Base-by-base conservation (phyloP, 805 yeast species). In the Ogataea pignaliae region DNA sequence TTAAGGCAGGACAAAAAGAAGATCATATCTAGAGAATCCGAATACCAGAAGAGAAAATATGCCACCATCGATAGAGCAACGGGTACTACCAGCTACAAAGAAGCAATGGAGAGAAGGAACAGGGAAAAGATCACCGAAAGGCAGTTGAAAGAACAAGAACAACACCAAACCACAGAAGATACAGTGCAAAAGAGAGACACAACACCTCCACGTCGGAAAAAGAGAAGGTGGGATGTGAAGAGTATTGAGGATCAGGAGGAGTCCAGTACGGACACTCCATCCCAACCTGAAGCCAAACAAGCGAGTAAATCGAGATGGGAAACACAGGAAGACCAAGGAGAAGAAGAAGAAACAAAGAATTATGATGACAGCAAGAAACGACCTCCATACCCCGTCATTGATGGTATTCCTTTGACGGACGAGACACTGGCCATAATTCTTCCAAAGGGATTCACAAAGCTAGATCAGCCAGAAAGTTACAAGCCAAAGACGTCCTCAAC, bases 381-480 rank as follows among this genome's bases (percentile, higher is more conserved):
- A 11, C 16, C 29, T 3, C 6, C 32, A 10, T 18, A 36, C 8
- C 68, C 71, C 3, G 48, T 60, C 7, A 52, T 66, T 16, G 57
- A 57, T 39, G 70, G 70, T 3, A 57, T 66, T 10, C 61, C 63
- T 47, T 57, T 81, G 17, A 68, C 79, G 0, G 73, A 72, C 44
- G 73, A 64, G 17, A 64, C 71, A 12, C 64, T 82, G 6, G 74
- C 76, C 41, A 57, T 64, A 33, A 55, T 81, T 9, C 60, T 81
- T 30, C 87, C 86, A 0, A 48, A 63, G 12, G 84, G 83, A 0
- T 83, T 74, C 50, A 60, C 44, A 26, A 55, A 68, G 15, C 56
- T 72, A 12, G 68, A 64, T 3, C 71, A 70, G 3, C 85, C 86
- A 3, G 56, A 56, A 10, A 67, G 63, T 16, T 78, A 70, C 49